phyloP scores from a whole-genome alignment of 202 grass and related monocot species.

The Sporobolus alterniflorus region DNA sequence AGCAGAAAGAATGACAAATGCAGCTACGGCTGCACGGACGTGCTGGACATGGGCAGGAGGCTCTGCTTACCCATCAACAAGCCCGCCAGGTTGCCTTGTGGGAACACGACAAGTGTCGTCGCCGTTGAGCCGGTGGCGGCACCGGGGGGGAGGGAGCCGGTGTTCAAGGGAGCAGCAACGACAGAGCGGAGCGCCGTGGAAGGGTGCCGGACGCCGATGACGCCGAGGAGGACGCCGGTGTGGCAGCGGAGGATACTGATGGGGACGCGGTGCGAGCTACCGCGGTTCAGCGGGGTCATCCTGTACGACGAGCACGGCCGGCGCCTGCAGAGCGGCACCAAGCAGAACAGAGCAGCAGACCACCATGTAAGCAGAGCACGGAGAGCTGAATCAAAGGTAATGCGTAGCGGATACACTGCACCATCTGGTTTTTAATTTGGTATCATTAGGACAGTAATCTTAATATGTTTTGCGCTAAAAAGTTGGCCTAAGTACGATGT shows the following conservation, averaged over 20 bases:
- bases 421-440: neutral
- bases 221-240: constrained; percentile 49
- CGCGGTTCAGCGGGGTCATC: constrained; percentile 82
- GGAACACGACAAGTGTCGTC: neutral
- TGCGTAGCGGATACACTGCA: neutral
- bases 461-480: neutral
- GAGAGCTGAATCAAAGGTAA: constrained; percentile 2
- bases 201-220: constrained; percentile 12
- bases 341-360: constrained; percentile 28
- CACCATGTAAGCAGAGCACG: neutral
- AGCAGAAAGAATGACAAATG: neutral
- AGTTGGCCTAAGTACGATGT: neutral
- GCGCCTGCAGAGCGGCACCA: constrained; percentile 33
- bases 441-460: neutral
- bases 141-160: neutral
- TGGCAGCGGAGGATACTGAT: constrained; percentile 92
- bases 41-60: constrained; percentile 23
- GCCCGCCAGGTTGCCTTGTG: constrained; percentile 2
- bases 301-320: constrained; percentile 78
- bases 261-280: constrained; percentile 84
- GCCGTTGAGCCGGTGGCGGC: constrained; percentile 18
- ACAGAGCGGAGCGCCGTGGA: neutral
- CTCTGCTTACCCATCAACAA: constrained; percentile 6
- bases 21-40: neutral
- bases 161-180: neutral